Evolutionary conservation across 352 stramenopile genomes (phyloP).

Genomic region (Phytopythium vexans): DNA sequence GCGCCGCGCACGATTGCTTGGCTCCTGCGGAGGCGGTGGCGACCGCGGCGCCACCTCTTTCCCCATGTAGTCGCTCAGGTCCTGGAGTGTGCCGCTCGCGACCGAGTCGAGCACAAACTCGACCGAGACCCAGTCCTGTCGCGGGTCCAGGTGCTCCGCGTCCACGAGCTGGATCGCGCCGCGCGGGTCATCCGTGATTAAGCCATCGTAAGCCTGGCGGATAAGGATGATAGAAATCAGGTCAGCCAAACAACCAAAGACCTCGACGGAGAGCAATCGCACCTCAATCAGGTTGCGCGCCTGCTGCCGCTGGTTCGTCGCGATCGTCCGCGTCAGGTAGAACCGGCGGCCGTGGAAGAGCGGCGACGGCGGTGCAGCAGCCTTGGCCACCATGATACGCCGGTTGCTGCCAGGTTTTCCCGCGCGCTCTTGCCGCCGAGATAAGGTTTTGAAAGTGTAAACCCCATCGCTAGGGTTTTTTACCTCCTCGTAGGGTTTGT

Average conservation of each 20-base stretch:
- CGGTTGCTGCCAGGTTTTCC: constrained; percentile 7
- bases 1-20: not conserved
- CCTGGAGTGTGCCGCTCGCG: constrained; percentile 22
- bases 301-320: constrained; percentile 14
- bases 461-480: no score
- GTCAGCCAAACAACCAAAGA: not conserved
- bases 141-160: constrained; percentile 18
- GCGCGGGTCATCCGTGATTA: constrained; percentile 9
- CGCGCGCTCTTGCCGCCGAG: not conserved
- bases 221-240: not conserved
- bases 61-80: constrained; percentile 32
- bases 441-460: no score
- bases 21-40: not conserved
- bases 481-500: no score
- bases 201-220: constrained; percentile 25
- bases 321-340: constrained; percentile 31
- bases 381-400: constrained; percentile 5
- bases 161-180: constrained; percentile 40
- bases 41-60: constrained; percentile 6
- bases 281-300: constrained; percentile 23
- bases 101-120: constrained; percentile 54
- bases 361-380: not conserved
- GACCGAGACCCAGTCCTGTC: constrained; percentile 31
- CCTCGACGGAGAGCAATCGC: not conserved
- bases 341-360: constrained; percentile 37